phyloP scores from a whole-genome alignment of 768 basidiomycete genomes.

The Tephrocybe sp. region DNA sequence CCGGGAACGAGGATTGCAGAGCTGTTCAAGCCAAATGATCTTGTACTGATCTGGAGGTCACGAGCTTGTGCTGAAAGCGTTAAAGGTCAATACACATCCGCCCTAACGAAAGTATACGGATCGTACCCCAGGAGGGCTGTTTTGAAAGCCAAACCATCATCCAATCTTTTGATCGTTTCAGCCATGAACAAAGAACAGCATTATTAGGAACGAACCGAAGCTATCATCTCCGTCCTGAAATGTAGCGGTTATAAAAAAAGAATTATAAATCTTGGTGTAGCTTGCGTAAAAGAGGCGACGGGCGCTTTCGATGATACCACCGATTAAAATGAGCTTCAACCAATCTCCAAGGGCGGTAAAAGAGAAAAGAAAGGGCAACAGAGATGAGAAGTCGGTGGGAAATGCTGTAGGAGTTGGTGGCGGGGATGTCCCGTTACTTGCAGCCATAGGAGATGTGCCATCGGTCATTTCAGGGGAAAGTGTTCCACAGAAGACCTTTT shows the following conservation, averaged over 20 bases:
- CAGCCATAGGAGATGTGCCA: constrained; percentile 40
- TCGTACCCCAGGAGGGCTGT: constrained; percentile 51
- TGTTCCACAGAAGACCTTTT: constrained; percentile 39
- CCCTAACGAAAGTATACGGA: neutral
- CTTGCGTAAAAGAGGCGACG: constrained; percentile 36
- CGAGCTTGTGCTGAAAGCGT: constrained; percentile 35
- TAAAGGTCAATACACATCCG: neutral
- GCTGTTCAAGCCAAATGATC: constrained; percentile 24
- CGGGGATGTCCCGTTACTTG: neutral
- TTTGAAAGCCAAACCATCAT: constrained; percentile 57
- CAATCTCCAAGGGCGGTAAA: constrained; percentile 49
- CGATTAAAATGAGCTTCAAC: constrained; percentile 48
- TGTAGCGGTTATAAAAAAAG: constrained; percentile 49
- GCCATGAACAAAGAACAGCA: neutral
- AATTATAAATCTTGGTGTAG: constrained; percentile 36
- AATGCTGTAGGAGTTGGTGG: neutral
- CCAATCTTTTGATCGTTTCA: constrained; percentile 39
- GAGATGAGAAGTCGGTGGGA: constrained; percentile 13
- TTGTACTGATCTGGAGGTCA: constrained; percentile 46
- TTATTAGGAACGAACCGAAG: constrained; percentile 18
- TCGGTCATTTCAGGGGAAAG: constrained; percentile 27
- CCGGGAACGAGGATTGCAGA: constrained; percentile 24
- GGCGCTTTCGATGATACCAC: constrained; percentile 47
- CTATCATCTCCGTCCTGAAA: constrained; percentile 44
- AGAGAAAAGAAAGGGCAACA: constrained; percentile 29